Percentiles rank a stretch among this genome's conserved stretches.
Evolutionary conservation across 139 green algal species (phyloP).

Genomic region (Picochlorum sp.): DNA sequence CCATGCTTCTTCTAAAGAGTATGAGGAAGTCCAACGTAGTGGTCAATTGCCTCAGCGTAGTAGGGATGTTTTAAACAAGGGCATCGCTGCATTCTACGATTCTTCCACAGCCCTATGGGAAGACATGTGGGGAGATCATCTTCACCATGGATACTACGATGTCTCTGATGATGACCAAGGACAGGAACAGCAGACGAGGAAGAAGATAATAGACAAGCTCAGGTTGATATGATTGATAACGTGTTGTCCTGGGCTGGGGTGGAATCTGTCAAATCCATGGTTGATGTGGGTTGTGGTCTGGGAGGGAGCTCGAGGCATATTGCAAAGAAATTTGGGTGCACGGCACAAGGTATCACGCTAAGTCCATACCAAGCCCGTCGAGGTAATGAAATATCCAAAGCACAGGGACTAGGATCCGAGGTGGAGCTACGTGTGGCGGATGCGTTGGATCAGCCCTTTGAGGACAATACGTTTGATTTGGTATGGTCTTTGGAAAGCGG

Average conservation of each 20-base stretch:
- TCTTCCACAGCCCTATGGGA: constrained; percentile 87
- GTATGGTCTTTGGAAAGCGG: constrained; percentile 82
- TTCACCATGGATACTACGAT: constrained; percentile 94
- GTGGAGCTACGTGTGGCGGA: constrained; percentile 62
- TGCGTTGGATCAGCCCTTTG: constrained; percentile 76
- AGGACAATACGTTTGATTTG: constrained; percentile 72
- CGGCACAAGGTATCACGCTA: constrained; percentile 77
- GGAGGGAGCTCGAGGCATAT: constrained; percentile 82
- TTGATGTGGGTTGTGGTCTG: constrained; percentile 96
- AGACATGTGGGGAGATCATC: constrained; percentile 79
- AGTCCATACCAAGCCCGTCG: constrained; percentile 68
- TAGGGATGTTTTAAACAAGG: constrained; percentile 59
- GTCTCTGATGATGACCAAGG: too few relatives aligned
- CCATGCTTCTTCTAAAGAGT: too few relatives aligned
- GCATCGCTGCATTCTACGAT: constrained; percentile 94
- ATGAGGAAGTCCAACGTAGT: too few relatives aligned
- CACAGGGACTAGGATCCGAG: constrained; percentile 46
- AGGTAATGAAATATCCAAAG: constrained; percentile 60
- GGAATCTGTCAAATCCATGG: constrained; percentile 38
- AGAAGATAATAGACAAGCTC: constrained; percentile 61
- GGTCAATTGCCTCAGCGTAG: too few relatives aligned
- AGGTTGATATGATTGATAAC: constrained; percentile 95
- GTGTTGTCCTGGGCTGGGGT: constrained; percentile 69
- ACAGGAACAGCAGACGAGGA: too few relatives aligned
- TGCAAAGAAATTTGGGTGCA: constrained; percentile 57